Base-by-base conservation (phyloP, 2,329 filamentous ascomycete species). In the Diaporthe citrichinensis region DNA sequence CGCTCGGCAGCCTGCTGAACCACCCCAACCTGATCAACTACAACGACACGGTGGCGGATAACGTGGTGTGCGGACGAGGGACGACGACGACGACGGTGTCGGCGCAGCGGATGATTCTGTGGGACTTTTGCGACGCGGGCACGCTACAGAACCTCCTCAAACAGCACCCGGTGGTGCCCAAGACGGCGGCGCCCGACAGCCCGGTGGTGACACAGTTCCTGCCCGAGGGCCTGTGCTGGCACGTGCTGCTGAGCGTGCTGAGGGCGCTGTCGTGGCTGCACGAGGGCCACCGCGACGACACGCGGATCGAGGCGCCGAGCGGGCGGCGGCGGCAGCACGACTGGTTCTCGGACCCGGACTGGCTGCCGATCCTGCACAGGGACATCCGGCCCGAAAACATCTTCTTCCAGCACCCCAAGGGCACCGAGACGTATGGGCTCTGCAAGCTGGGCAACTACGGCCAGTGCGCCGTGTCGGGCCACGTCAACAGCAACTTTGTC, bases 151-250 rank as follows among this genome's bases (percentile, higher is more conserved):
- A 83, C 41, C 78, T 90, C 15, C 61, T 81, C 3, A 79, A 81
- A 23, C 77, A 81, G 36, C 78, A 78, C 71, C 73, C 76, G 36
- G n/a, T 76, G 41, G 17, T 76, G 6, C 76, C 78, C 23, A 55
- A 78, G 49, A 75, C 73, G 2, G 55, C 73, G 6, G 9, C 23
- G 23, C n/a, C n/a, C 46, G 44, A 57, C 31, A 53, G 65, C n/a
- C n/a, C 65, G 28, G 44, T 41, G 28, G 61, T 72, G 49, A 49
- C 49, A 34, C 80, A 79, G 17, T 88, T 87, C 77, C 79, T 90
- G 17, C 88, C 89, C 0, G 89, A 91, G 78, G 84, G 84, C 3
- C 82, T 91, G 17, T 89, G 88, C 77, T 91, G 89, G 89, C 89
- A 91, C 78, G 88, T 91, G 12, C 82, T 88, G 17, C 79, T 83